Conservation (phyloP, 352 stramenopile genomes). For the Globisporangium uncinulatum region DNA sequence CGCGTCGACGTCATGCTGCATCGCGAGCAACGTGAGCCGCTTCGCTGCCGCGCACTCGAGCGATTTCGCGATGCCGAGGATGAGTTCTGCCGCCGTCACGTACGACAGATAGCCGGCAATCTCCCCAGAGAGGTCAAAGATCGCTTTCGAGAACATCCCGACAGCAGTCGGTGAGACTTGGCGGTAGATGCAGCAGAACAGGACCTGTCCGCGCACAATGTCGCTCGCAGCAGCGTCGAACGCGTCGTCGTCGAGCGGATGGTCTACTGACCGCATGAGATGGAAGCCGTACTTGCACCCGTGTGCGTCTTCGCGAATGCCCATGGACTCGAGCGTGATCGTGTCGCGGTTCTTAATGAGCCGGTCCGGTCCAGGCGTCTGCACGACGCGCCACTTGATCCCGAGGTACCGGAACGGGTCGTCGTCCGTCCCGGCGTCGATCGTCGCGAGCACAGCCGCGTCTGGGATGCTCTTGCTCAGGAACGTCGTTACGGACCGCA, state of each 20-base stretch:
- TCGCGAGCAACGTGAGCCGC: conserved; percentile 9
- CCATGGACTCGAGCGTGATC: conserved; percentile 41
- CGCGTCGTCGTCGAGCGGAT: background rate
- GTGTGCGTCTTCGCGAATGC: conserved; percentile 21
- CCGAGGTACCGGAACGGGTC: conserved; percentile 45
- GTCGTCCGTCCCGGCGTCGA: conserved; percentile 24
- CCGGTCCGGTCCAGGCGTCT: conserved; percentile 16
- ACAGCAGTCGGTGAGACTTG: conserved; percentile 9
- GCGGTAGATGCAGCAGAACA: conserved; percentile 11
- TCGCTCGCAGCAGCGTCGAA: background rate
- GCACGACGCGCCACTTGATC: conserved; percentile 37
- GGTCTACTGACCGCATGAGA: conserved; percentile 14
- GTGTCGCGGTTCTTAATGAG: conserved; percentile 43
- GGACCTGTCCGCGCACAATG: conserved; percentile 9
- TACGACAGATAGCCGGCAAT: conserved; percentile 9
- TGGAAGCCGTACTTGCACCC: conserved; percentile 31
- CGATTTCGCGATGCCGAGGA: conserved; percentile 13
- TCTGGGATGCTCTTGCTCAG: conserved; percentile 36
- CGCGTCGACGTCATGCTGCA: background rate
- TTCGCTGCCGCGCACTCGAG: conserved; percentile 13
- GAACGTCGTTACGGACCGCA: conserved; percentile 30
- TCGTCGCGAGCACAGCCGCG: conserved; percentile 31
- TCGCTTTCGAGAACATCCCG: conserved; percentile 5
- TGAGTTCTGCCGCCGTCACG: conserved; percentile 5
- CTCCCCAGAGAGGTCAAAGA: conserved; percentile 13